phyloP scores from a whole-genome alignment of 495 filamentous ascomycete genomes.

The Penicillium longicatenatum region DNA sequence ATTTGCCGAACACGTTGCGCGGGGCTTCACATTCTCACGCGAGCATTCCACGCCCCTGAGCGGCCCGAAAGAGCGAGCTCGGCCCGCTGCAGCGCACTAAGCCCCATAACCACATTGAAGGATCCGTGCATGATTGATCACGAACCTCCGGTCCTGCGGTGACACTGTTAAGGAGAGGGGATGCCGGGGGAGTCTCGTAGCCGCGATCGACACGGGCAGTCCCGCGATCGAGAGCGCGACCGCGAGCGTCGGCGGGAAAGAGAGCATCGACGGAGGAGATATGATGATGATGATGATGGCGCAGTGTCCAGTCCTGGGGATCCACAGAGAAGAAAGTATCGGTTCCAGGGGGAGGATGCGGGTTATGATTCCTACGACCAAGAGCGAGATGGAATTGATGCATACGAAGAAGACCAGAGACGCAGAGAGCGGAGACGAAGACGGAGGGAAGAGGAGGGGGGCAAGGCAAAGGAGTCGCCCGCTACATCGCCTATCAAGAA shows the following conservation, averaged over 20 bases:
- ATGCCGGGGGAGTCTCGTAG: slow-evolving; percentile 47
- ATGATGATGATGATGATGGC: slow-evolving; percentile 22
- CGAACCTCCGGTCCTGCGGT: neutral
- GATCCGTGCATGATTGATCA: neutral
- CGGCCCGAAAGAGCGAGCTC: slow-evolving; percentile 6
- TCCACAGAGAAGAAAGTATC: slow-evolving; percentile 22
- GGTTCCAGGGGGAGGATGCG: slow-evolving; percentile 22
- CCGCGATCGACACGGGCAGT: slow-evolving; percentile 43
- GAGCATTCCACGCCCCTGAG: slow-evolving; percentile 3
- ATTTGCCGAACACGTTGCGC: slow-evolving; percentile 9
- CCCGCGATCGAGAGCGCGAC: slow-evolving; percentile 40
- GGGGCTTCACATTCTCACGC: slow-evolving; percentile 9
- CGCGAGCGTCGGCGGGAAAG: slow-evolving; percentile 20
- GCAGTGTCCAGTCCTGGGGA: slow-evolving; percentile 17
- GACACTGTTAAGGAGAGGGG: slow-evolving; percentile 15
- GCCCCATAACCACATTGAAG: neutral
- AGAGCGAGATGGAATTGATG: slow-evolving; percentile 11
- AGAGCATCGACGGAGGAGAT: slow-evolving; percentile 33
- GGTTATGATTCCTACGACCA: slow-evolving; percentile 27
- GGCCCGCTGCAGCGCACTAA: neutral
- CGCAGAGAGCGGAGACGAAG: slow-evolving; percentile 14
- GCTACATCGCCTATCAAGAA: slow-evolving; percentile 38
- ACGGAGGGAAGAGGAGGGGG: slow-evolving; percentile 29
- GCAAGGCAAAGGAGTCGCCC: slow-evolving; percentile 39
- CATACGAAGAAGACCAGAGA: slow-evolving; percentile 20